Evolutionary conservation across 2,329 filamentous ascomycete genomes (phyloP).

Genomic region (Daldinia sp.): DNA sequence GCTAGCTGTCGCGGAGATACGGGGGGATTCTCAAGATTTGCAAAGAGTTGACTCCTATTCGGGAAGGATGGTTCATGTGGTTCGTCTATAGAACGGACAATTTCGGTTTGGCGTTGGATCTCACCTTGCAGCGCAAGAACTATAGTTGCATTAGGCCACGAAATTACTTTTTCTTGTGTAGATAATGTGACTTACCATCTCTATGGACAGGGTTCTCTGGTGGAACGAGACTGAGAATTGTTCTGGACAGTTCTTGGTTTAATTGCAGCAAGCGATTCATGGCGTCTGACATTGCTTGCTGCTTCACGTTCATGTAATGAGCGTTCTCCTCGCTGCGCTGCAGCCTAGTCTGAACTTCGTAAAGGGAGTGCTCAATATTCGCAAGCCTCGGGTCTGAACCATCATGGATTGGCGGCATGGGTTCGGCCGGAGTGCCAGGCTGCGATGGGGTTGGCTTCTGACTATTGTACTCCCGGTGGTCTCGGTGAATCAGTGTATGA

Average conservation of each 20-base stretch:
- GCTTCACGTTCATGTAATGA: constrained; percentile 81
- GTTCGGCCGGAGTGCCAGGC: constrained; percentile 85
- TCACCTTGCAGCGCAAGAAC: constrained; percentile 69
- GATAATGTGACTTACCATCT: constrained; percentile 73
- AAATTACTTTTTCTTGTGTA: constrained; percentile 31
- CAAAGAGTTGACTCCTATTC: constrained; percentile 74
- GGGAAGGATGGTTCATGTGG: constrained; percentile 75
- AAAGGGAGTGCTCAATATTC: constrained; percentile 83
- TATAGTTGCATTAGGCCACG: constrained; percentile 53
- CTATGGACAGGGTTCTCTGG: constrained; percentile 82
- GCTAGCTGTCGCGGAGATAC: constrained; percentile 89
- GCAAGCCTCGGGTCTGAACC: constrained; percentile 79
- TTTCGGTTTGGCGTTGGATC: constrained; percentile 71
- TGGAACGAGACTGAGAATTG: constrained; percentile 78
- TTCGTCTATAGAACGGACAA: constrained; percentile 69
- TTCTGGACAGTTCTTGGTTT: constrained; percentile 85
- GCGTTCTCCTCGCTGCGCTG: constrained; percentile 86
- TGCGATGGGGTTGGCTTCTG: constrained; percentile 82
- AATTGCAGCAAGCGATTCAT: constrained; percentile 78
- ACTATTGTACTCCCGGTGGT: constrained; percentile 89
- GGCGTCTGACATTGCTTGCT: constrained; percentile 84
- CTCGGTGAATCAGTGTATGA: constrained; percentile 91
- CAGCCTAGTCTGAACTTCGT: constrained; percentile 81
- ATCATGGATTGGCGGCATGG: constrained; percentile 78
- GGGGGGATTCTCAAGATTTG: constrained; percentile 78